A percentile compares a stretch with the other conserved stretches of the same genome.
Conservation (phyloP, 768 basidiomycete genomes). For the Lenzites betulinus region DNA sequence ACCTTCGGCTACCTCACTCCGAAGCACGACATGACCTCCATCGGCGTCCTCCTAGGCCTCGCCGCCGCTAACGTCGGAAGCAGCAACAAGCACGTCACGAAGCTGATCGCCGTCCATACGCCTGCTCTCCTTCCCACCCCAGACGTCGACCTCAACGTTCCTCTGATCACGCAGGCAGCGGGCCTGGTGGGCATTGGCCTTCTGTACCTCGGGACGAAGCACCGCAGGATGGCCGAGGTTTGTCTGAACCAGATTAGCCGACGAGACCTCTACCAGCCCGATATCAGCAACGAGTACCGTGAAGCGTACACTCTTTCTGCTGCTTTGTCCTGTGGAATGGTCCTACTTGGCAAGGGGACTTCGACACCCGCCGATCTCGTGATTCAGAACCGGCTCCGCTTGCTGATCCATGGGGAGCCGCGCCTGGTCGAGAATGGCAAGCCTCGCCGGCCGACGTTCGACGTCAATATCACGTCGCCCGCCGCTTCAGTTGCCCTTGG, state of each 20-base stretch:
- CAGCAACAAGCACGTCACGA: constrained; percentile 85
- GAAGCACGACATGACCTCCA: constrained; percentile 94
- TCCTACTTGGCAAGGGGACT: constrained; percentile 90
- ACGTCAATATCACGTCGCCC: constrained; percentile 88
- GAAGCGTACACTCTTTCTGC: constrained; percentile 92
- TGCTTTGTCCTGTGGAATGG: constrained; percentile 91
- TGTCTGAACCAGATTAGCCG: constrained; percentile 83
- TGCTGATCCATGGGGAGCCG: constrained; percentile 77
- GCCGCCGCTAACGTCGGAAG: constrained; percentile 88
- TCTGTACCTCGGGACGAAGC: constrained; percentile 84
- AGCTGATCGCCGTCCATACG: constrained; percentile 89
- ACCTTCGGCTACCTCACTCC: constrained; percentile 94
- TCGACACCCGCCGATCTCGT: constrained; percentile 75
- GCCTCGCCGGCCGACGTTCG: constrained; percentile 55
- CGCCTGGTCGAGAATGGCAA: constrained; percentile 40
- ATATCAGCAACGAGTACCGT: constrained; percentile 84
- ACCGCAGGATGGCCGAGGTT: constrained; percentile 91
- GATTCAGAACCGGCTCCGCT: constrained; percentile 65
- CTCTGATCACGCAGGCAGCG: constrained; percentile 86
- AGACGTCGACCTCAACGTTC: constrained; percentile 85
- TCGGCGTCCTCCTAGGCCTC: constrained; percentile 91
- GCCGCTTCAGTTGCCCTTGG: constrained; percentile 90
- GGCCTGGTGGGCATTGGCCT: constrained; percentile 87
- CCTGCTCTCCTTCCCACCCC: constrained; percentile 89
- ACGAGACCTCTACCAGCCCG: constrained; percentile 74